Conservation (phyloP, 768 basidiomycete species). For the Imleria badia region DNA sequence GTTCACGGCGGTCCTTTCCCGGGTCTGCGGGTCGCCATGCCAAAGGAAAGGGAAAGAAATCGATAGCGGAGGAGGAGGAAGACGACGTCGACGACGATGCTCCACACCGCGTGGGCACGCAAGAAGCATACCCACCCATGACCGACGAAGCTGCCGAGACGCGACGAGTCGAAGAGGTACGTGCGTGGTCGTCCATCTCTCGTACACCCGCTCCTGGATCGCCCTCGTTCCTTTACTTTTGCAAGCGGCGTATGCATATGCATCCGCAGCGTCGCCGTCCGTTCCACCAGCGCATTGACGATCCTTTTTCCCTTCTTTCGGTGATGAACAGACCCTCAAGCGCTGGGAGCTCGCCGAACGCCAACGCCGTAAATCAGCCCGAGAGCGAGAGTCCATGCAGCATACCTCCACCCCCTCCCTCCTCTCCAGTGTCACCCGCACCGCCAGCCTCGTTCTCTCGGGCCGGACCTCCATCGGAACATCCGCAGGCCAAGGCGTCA, state of each 20-base stretch:
- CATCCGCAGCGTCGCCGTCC: not conserved
- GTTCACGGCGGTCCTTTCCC: slow-evolving; percentile 21
- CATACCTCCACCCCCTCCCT: slow-evolving; percentile 39
- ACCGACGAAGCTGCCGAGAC: slow-evolving; percentile 68
- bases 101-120: slow-evolving; percentile 17
- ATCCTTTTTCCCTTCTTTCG: not conserved
- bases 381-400: slow-evolving; percentile 60
- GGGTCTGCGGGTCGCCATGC: slow-evolving; percentile 1
- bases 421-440: slow-evolving; percentile 56
- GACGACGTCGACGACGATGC: slow-evolving; percentile 26
- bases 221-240: not conserved
- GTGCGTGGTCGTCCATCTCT: slow-evolving; percentile 12
- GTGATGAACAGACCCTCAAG: slow-evolving; percentile 56
- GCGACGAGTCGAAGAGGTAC: slow-evolving; percentile 69
- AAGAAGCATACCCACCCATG: slow-evolving; percentile 58
- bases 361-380: slow-evolving; percentile 68
- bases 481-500: slow-evolving; percentile 29
- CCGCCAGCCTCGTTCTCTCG: slow-evolving; percentile 59
- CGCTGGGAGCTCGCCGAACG: slow-evolving; percentile 80
- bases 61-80: slow-evolving; percentile 13
- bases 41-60: slow-evolving; percentile 37
- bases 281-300: slow-evolving; percentile 3
- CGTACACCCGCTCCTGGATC: not conserved
- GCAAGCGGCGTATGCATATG: not conserved
- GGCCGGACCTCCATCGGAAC: slow-evolving; percentile 36